Base-by-base conservation (phyloP, 2,329 filamentous ascomycete genomes). In the Trematosphaeria pertusa region DNA sequence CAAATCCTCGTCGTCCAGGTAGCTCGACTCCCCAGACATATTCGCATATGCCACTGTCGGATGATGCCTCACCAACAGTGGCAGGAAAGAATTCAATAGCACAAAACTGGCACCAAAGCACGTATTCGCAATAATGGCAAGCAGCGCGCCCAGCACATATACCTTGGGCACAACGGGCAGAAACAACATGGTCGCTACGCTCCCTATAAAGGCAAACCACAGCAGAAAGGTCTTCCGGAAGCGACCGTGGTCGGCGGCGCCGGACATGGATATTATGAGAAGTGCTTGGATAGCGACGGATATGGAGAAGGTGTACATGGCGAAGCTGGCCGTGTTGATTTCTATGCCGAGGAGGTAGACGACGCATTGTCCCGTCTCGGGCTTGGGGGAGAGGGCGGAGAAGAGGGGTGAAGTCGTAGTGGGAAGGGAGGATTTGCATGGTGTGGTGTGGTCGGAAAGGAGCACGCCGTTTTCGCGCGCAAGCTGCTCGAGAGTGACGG, bases 241-340 rank as follows among this genome's bases (percentile, higher is more conserved):
- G 18, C 70, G 67, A 53, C 94, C 94, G 73, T 97, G 93, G 70
- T 99, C 94, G 46, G 94, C 94, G 6, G 93, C 92, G 44, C 90
- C 94, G 65, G 91, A 96, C 79, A 99, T 96, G 65, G 91, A 96
- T 54, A 99, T 91, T 33, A 99, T 95, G 21, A 97, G 76, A 20
- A 97, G 74, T 1, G 92, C 89, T 70, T 99, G 94, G 9, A 97
- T 72, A 15, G 97, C 73, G 1, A 99, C 94, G 68, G 90, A 95
- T 64, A 95, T 78, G 47, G 91, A 96, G 73, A 99, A 99, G 2
- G 91, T 97, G 74, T 97, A 97, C 91, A 97, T 96, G 69, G 91
- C 93, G 71, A 97, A 97, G 71, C 89, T 95, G 26, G 93, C 92
- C 1, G 93, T 97, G 73, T 97, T 97, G 75, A 99, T 87, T 64